Evolutionary conservation across 805 yeast genomes (phyloP).

Genomic region (Pichia cabralensis): DNA sequence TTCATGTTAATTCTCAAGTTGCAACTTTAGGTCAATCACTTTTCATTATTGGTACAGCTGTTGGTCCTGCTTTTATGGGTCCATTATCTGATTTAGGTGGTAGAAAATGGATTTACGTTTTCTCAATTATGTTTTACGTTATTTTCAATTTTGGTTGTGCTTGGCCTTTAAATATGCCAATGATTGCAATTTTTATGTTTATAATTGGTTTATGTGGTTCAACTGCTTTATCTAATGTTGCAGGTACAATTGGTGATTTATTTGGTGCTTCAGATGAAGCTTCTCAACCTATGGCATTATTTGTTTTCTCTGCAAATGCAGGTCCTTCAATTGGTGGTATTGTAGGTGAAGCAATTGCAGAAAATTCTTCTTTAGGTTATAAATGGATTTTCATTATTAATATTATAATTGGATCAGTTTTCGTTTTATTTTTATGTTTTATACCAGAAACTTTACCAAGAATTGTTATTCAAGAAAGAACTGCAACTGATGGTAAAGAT

Average conservation of each 20-base stretch:
- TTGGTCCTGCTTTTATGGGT: constrained; percentile 29
- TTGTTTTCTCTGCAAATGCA: constrained; percentile 26
- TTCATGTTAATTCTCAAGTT: constrained; percentile 21
- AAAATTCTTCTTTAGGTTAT: constrained; percentile 21
- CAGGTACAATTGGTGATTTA: constrained; percentile 29
- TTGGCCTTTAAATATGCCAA: constrained; percentile 24
- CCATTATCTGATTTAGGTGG: constrained; percentile 29
- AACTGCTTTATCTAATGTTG: constrained; percentile 26
- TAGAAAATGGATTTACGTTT: constrained; percentile 28
- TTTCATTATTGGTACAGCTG: constrained; percentile 28
- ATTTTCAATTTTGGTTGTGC: constrained; percentile 28
- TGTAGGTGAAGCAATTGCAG: constrained; percentile 27
- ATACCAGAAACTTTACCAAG: constrained; percentile 29
- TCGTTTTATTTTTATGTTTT: constrained; percentile 15
- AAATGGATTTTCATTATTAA: constrained; percentile 27
- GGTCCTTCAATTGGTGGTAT: constrained; percentile 30
- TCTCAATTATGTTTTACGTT: constrained; percentile 20
- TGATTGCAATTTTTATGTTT: constrained; percentile 26
- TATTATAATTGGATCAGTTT: constrained; percentile 23
- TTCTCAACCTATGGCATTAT: constrained; percentile 28
- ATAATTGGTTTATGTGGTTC: constrained; percentile 26
- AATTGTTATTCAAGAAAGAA: constrained; percentile 25
- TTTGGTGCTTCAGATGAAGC: constrained; percentile 27
- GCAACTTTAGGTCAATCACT: constrained; percentile 28
- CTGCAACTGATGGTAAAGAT: constrained; percentile 17